Conservation (phyloP, 768 basidiomycete genomes). For the Suillus brevipes region DNA sequence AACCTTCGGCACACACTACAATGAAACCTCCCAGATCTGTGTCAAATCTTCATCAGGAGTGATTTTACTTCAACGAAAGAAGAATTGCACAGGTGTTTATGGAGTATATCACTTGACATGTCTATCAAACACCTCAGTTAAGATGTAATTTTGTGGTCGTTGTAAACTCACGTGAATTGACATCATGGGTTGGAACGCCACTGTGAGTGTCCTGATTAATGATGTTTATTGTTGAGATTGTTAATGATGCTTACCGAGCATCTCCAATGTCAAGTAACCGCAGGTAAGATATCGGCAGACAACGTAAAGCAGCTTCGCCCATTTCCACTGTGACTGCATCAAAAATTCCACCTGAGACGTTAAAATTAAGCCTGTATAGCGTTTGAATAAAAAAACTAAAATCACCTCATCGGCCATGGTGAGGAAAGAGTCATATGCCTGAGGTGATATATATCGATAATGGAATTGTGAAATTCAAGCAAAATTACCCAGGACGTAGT, state of each 20-base stretch:
- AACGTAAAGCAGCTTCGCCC: not conserved
- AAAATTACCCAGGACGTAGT: not conserved
- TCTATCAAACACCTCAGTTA: not conserved
- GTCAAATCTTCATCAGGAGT: not conserved
- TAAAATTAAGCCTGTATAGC: not conserved
- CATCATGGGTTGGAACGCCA: conserved; percentile 3
- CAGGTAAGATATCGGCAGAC: conserved; percentile 15
- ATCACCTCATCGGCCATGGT: conserved; percentile 3
- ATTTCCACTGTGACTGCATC: conserved; percentile 2
- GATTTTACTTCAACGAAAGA: not conserved
- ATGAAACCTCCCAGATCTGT: not conserved
- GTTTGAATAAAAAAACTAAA: not conserved
- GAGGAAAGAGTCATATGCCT: conserved; percentile 4
- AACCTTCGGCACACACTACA: conserved; percentile 3
- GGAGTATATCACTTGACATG: not conserved
- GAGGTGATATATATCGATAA: not conserved
- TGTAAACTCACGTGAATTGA: not conserved
- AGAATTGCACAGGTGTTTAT: not conserved
- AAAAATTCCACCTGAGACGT: not conserved
- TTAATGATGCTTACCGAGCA: not conserved
- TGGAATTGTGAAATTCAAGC: not conserved
- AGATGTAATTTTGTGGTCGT: not conserved
- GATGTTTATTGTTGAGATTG: too few species aligned
- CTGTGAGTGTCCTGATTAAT: not conserved
- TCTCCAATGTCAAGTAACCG: not conserved